Conservation (phyloP, 768 basidiomycete species). For the Rhodotorula sphaerocarpa region DNA sequence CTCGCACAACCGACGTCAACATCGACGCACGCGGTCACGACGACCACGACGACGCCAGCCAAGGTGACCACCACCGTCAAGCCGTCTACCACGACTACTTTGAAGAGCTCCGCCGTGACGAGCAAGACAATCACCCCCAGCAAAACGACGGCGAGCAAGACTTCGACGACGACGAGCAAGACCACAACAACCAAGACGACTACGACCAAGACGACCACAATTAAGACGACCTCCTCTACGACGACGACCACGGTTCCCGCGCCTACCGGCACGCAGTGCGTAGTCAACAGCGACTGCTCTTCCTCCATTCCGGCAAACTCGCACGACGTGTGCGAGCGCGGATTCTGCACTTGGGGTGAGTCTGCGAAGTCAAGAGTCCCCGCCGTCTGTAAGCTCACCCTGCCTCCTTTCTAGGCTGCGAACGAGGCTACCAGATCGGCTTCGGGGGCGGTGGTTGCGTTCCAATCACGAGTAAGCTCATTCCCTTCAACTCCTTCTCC, state of each 20-base stretch:
- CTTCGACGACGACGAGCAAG: not conserved
- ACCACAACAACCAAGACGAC: not conserved
- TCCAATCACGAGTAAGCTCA: not conserved
- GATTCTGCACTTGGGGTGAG: slow-evolving; percentile 4
- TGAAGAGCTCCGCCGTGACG: not conserved
- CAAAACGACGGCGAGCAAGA: not conserved
- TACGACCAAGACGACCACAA: not conserved
- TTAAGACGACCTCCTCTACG: not conserved
- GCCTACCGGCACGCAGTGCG: too few relatives aligned
- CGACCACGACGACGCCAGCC: not conserved
- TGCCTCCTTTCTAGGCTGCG: not conserved
- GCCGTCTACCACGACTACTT: not conserved
- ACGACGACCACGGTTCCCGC: not conserved
- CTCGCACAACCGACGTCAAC: not conserved
- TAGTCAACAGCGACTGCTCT: not conserved
- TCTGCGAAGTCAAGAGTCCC: too few relatives aligned
- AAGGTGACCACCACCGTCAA: not conserved
- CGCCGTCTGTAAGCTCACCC: too few relatives aligned
- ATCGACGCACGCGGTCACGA: not conserved
- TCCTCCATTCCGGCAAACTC: not conserved
- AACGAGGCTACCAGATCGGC: not conserved
- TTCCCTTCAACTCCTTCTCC: too few relatives aligned
- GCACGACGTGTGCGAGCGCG: not conserved
- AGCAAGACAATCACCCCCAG: not conserved
- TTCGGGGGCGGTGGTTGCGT: not conserved